These are phyloP conservation scores for Nicotiana paniculata DNA, from an alignment of 257 asterid species.

Conservation along the genomic window DNA sequence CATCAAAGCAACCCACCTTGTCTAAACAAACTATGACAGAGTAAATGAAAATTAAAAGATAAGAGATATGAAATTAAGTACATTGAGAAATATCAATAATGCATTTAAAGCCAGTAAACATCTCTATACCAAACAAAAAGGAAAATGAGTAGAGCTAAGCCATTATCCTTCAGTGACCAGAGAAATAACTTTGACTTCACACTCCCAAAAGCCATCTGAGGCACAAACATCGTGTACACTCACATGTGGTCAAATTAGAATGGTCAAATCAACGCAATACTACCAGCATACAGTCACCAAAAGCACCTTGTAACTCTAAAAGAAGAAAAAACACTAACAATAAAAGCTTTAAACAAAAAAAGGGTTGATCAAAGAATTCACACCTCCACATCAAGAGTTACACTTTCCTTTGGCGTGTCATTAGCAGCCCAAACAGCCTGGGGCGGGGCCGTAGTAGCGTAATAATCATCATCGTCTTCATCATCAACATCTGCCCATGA, in stretches of 20 bases:
- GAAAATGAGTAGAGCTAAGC: background rate
- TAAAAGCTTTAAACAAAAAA: background rate
- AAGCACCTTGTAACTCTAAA: background rate
- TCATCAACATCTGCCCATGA: slow-evolving; percentile 98
- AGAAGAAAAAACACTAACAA: no score
- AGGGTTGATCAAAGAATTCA: background rate
- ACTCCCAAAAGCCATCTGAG: background rate
- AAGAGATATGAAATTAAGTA: background rate
- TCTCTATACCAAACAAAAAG: background rate
- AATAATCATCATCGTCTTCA: slow-evolving; percentile 91
- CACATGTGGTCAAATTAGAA: background rate
- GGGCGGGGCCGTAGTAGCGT: slow-evolving; percentile 90
- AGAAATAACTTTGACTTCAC: background rate
- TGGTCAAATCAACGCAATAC: background rate
- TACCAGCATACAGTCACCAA: background rate
- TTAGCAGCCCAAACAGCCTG: slow-evolving; percentile 52
- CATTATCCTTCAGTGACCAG: background rate
- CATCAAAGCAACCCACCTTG: no score
- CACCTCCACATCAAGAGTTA: background rate
- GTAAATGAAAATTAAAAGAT: background rate
- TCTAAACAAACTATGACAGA: background rate
- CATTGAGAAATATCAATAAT: background rate
- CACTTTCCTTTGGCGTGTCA: slow-evolving; percentile 12
- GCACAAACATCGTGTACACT: background rate
- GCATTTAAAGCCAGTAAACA: background rate